These are phyloP conservation scores for Lentinula raphanica DNA, from an alignment of 768 basidiomycete genomes.

Conservation along the genomic window DNA sequence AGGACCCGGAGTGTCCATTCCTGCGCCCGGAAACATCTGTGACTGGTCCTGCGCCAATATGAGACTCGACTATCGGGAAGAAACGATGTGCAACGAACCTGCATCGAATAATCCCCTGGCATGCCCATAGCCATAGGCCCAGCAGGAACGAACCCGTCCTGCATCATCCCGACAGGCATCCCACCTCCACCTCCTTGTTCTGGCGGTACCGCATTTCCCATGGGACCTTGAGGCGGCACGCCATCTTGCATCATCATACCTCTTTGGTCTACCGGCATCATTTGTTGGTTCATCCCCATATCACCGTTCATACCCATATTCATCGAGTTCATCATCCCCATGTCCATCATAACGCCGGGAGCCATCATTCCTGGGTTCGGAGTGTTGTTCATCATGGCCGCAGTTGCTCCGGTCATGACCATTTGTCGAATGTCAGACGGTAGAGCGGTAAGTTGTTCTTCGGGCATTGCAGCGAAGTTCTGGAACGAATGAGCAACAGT, in stretches of 20 bases:
- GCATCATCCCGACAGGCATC: conserved; percentile 37
- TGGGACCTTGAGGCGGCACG: conserved; percentile 1
- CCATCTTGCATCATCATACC: conserved; percentile 36
- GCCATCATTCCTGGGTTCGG: conserved; percentile 53
- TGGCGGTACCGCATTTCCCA: conserved; percentile 29
- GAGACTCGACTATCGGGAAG: conserved; percentile 12
- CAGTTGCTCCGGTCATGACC: conserved; percentile 79
- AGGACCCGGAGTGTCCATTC: not conserved
- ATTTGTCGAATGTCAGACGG: conserved; percentile 81
- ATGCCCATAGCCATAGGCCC: conserved; percentile 68
- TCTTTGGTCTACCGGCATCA: conserved; percentile 40
- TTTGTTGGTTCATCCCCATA: conserved; percentile 55
- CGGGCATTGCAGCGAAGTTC: conserved; percentile 80
- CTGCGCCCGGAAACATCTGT: conserved; percentile 32
- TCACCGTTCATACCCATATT: conserved; percentile 63
- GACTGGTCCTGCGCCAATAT: conserved; percentile 45
- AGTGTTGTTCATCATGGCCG: conserved; percentile 64
- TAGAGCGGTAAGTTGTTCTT: conserved; percentile 72
- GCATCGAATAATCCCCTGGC: conserved; percentile 66
- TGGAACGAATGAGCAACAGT: conserved; percentile 21
- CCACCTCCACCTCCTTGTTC: conserved; percentile 33
- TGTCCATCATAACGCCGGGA: conserved; percentile 76
- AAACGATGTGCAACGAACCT: conserved; percentile 42
- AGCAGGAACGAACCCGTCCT: conserved; percentile 38
- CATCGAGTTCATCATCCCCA: conserved; percentile 65